Percentiles rank a stretch among this genome's conserved stretches.
Conservation (phyloP, 73 alveolate species). For the Paraurostyla sp. region DNA sequence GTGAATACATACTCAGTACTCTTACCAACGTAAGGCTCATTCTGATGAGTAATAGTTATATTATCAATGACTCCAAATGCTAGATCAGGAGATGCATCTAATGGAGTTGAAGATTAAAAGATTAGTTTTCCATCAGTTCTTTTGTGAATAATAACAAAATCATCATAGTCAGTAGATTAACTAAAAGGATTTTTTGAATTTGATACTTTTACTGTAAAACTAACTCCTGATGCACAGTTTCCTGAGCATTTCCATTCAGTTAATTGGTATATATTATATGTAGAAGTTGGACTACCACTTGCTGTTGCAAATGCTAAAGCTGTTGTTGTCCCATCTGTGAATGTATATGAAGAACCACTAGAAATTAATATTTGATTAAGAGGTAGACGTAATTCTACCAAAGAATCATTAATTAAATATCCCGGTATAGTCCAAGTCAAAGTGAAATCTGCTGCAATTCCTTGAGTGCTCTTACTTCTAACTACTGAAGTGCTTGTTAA, state of each 20-base stretch:
- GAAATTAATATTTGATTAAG: neutral
- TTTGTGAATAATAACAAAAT: constrained; percentile 5
- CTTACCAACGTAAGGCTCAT: neutral
- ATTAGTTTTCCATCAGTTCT: constrained; percentile 30
- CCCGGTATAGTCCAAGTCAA: constrained; percentile 60
- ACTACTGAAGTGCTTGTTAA: constrained; percentile 45
- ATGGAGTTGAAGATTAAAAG: neutral
- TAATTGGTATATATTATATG: neutral
- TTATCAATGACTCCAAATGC: constrained; percentile 39
- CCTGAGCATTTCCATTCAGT: constrained; percentile 46
- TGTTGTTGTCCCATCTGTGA: neutral
- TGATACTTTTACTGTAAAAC: neutral
- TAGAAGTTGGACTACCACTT: constrained; percentile 43
- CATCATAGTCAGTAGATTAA: constrained; percentile 9
- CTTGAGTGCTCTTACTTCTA: constrained; percentile 63
- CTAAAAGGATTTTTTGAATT: constrained; percentile 41
- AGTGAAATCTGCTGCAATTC: constrained; percentile 56
- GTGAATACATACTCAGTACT: constrained; percentile 24
- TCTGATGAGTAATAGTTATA: constrained; percentile 25
- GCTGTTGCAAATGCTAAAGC: neutral
- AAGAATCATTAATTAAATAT: constrained; percentile 56
- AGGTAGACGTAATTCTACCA: constrained; percentile 59
- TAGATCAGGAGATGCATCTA: constrained; percentile 43
- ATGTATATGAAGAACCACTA: constrained; percentile 14
- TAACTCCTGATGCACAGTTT: constrained; percentile 2